Percentiles rank a stretch among this genome's conserved stretches.
phyloP scores from a whole-genome alignment of 2,329 filamentous ascomycete species.

The Kalmusia sp. region DNA sequence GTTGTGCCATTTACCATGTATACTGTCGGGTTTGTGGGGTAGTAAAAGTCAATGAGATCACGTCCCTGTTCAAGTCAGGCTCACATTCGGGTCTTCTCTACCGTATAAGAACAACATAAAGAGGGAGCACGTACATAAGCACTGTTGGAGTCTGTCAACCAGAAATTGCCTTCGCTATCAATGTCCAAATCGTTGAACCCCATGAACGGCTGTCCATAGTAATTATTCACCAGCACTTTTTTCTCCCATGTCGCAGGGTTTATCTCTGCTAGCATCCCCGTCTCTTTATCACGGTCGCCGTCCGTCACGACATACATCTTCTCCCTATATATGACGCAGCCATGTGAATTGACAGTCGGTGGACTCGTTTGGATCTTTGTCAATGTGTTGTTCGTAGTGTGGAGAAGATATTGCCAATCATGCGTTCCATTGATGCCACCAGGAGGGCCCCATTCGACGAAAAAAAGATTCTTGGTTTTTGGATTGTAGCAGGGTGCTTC shows the following conservation, averaged over 20 bases:
- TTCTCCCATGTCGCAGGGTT: conserved; percentile 13
- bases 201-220: conserved; percentile 16
- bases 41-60: conserved; percentile 15
- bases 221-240: conserved; percentile 16
- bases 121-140: conserved; percentile 12
- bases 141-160: conserved; percentile 19
- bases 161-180: conserved; percentile 19
- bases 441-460: conserved; percentile 19
- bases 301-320: conserved; percentile 19
- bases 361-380: conserved; percentile 17
- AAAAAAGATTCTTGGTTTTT: conserved; percentile 17
- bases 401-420: conserved; percentile 18
- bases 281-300: conserved; percentile 10
- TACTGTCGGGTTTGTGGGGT: conserved; percentile 13
- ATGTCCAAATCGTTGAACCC: conserved; percentile 22
- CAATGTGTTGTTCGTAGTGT: conserved; percentile 10
- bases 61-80: conserved; percentile 9
- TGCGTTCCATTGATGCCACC: conserved; percentile 18
- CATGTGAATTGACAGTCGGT: conserved; percentile 16
- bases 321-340: conserved; percentile 14
- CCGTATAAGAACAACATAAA: not conserved
- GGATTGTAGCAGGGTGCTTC: conserved; percentile 21
- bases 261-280: conserved; percentile 13
- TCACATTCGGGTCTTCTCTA: too few relatives aligned
- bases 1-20: conserved; percentile 21